Percentiles rank a stretch among this genome's conserved stretches.
Conservation (phyloP, 768 basidiomycete genomes). For the Suillus bovinus region DNA sequence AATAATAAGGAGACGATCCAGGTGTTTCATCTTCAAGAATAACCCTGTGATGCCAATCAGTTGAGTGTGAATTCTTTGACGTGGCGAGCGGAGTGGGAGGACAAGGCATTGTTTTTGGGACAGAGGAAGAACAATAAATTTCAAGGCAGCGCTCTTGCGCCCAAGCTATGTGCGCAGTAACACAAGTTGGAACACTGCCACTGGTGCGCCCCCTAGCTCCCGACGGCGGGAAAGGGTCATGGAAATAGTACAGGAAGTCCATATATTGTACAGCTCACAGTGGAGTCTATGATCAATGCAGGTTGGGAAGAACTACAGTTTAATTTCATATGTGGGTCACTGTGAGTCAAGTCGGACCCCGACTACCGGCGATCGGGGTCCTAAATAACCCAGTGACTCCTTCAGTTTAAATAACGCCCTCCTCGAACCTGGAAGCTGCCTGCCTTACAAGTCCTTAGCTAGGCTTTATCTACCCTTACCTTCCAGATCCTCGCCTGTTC, state of each 20-base stretch:
- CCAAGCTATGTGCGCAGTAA: background rate
- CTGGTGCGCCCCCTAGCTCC: too few species aligned
- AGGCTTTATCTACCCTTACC: slow-evolving; percentile 6
- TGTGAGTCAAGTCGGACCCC: slow-evolving; percentile 22
- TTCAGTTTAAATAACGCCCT: slow-evolving; percentile 31
- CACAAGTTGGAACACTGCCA: too few species aligned
- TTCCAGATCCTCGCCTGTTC: slow-evolving; percentile 7
- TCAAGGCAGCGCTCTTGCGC: background rate
- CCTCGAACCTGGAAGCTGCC: slow-evolving; percentile 17
- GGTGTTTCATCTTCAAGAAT: background rate
- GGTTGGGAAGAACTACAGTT: too few species aligned
- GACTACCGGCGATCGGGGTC: slow-evolving; percentile 25
- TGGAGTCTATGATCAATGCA: too few species aligned
- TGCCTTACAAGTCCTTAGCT: slow-evolving; percentile 11
- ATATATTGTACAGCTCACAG: too few species aligned
- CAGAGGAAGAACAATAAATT: background rate
- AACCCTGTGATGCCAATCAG: slow-evolving; percentile 9
- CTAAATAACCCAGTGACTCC: slow-evolving; percentile 31
- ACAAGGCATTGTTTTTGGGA: slow-evolving; percentile 2
- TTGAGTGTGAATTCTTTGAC: slow-evolving; percentile 8
- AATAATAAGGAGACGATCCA: background rate
- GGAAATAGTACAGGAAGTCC: too few species aligned
- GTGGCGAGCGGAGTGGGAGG: slow-evolving; percentile 3
- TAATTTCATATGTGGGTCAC: too few species aligned
- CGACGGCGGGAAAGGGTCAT: too few species aligned